Evolutionary conservation across 2,329 filamentous ascomycete genomes (phyloP), one percentile per base, ranked within the genome.

Genomic region (Endoconidiophora laricicola): DNA sequence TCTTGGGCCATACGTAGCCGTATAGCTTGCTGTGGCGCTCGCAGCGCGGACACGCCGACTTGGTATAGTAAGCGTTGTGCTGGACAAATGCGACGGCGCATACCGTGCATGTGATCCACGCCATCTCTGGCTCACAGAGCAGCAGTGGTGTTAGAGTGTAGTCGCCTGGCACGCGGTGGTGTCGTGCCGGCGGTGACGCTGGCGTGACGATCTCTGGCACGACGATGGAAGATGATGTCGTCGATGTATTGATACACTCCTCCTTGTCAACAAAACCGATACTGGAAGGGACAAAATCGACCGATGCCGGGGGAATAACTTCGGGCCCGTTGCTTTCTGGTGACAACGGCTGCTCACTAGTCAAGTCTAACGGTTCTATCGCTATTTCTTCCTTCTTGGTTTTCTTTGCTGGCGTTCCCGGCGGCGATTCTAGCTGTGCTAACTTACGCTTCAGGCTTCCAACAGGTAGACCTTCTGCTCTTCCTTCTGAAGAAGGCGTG

Each of bases 11-110:
- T 52, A 83, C 72, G 60, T 84, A 95, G 0, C 93, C 93, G 61
- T 96, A 98, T 0, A 98, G 68, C 67, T 94, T 96, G 14, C 85
- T 93, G 61, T 98, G 91, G 0, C 91, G 78, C 66, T 98, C 91
- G 63, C 91, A 98, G 5, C 91, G 78, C 3, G 86, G 88, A 62
- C 91, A 98, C 14, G 86, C 82, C 45, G 83, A 79, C 48, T 82
- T 78, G 1, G 88, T 95, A 56, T 81, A 81, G 62, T 94, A 95
- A 0, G 86, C 86, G 55, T 96, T 83, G 39, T 78, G 73, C 62
- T 96, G 90, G 4, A 96, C 82, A 61, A 96, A 98, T 53, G 81
- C 78, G 1, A 74, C 73, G 46, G 77, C 75, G 66, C 91, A 98
- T 23, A 83, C 86, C 47, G 79, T 84, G 66, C 91, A 98, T 55